Evolutionary conservation across 225 moss, liverwort and hornwort species (phyloP).

Genomic region (Asterella californica): DNA sequence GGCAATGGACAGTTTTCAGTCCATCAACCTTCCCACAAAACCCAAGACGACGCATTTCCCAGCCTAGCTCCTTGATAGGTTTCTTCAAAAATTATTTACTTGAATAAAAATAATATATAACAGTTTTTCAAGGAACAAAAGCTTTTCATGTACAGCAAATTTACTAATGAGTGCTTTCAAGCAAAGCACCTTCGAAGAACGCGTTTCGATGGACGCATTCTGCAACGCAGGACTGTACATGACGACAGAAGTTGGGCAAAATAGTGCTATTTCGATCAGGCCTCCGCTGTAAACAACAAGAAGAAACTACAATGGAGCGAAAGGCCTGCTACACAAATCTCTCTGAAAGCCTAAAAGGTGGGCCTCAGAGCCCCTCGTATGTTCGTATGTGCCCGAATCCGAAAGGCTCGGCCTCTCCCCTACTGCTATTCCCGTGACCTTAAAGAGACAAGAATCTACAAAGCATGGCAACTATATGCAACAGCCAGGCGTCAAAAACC

Average conservation of each 20-base stretch:
- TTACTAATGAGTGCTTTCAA: not conserved
- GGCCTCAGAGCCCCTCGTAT: too few species aligned
- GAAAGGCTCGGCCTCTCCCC: not conserved
- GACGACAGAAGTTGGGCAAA: not conserved
- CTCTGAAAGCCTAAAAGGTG: not conserved
- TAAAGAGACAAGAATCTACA: not conserved
- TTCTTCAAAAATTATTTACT: too few species aligned
- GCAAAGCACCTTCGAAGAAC: not conserved
- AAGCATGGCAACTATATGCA: not conserved
- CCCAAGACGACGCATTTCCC: too few species aligned
- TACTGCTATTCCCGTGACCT: not conserved
- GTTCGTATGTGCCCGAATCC: not conserved
- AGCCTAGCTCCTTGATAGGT: too few species aligned
- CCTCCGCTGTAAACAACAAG: not conserved
- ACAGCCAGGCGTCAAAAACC: not conserved
- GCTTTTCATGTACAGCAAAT: slow-evolving; percentile 5
- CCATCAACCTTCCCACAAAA: too few species aligned
- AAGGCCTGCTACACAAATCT: not conserved
- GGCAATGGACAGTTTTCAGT: too few species aligned
- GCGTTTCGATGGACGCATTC: not conserved
- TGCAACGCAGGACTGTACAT: not conserved
- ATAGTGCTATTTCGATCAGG: not conserved
- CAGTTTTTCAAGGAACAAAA: not conserved
- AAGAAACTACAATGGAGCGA: not conserved
- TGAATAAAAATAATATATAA: too few species aligned